Evolutionary conservation across 208 protist genomes (phyloP).

Genomic region (Crithidia sp.): DNA sequence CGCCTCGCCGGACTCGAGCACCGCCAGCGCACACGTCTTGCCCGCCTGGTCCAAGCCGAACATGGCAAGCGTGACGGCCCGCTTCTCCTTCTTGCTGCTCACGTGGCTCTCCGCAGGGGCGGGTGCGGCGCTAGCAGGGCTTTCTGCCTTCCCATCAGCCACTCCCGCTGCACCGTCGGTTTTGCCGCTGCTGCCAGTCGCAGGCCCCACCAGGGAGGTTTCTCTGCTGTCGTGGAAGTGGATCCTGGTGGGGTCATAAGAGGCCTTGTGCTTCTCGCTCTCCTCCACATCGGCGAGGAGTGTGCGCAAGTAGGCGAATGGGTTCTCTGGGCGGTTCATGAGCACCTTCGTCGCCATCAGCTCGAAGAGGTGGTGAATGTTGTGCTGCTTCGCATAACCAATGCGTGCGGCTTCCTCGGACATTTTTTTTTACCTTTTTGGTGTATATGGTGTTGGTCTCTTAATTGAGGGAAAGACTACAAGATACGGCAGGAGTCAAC

Average conservation of each 20-base stretch:
- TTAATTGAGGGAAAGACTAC: not conserved
- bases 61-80: constrained; percentile 80
- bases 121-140: not conserved
- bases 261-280: constrained; percentile 70
- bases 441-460: constrained; percentile 13
- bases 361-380: constrained; percentile 93
- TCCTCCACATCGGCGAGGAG: constrained; percentile 79
- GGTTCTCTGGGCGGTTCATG: constrained; percentile 86
- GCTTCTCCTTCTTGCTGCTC: constrained; percentile 12
- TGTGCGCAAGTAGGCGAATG: constrained; percentile 82
- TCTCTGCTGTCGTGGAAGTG: constrained; percentile 40
- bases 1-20: constrained; percentile 95
- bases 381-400: constrained; percentile 86
- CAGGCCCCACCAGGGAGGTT: not conserved
- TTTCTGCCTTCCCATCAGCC: constrained; percentile 1
- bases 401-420: constrained; percentile 78
- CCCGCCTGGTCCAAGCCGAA: constrained; percentile 94
- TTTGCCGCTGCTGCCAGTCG: constrained; percentile 8
- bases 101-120: not conserved
- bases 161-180: not conserved
- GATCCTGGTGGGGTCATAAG: constrained; percentile 84
- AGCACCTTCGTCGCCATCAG: constrained; percentile 88
- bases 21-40: constrained; percentile 99
- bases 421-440: constrained; percentile 23
- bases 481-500: not conserved